These are phyloP conservation scores for Gremmenia infestans DNA, from an alignment of 2,329 filamentous ascomycete genomes.

Conservation along the genomic window DNA sequence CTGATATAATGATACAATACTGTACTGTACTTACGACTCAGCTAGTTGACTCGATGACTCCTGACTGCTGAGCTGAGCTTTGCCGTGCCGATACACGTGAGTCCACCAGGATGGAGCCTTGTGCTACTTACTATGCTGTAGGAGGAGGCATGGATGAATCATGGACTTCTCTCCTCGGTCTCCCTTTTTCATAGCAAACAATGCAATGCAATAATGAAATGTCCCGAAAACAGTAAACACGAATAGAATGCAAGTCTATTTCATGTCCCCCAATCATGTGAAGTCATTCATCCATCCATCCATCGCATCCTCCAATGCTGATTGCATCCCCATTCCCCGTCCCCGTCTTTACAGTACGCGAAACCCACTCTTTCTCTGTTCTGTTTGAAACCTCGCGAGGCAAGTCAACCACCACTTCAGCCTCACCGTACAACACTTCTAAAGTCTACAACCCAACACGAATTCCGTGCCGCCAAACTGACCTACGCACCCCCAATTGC, in stretches of 20 bases:
- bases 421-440: conserved; percentile 11
- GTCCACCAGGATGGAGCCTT: not conserved
- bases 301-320: not conserved
- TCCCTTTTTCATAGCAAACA: no score
- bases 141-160: no score
- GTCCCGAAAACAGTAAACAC: not conserved
- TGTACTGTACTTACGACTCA: no score
- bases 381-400: conserved; percentile 13
- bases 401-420: conserved; percentile 12
- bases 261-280: not conserved
- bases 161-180: no score
- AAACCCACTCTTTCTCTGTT: not conserved
- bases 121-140: not conserved
- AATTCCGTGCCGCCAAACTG: conserved; percentile 1
- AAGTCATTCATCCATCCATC: not conserved
- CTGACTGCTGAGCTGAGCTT: not conserved
- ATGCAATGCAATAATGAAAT: no score
- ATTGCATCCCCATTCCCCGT: not conserved
- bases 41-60: not conserved
- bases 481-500: not conserved
- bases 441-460: not conserved
- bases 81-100: not conserved
- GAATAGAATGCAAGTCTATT: not conserved
- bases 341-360: not conserved
- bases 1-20: not conserved